phyloP scores from a whole-genome alignment of 495 filamentous ascomycete genomes.

The Xylaria flabelliformis region DNA sequence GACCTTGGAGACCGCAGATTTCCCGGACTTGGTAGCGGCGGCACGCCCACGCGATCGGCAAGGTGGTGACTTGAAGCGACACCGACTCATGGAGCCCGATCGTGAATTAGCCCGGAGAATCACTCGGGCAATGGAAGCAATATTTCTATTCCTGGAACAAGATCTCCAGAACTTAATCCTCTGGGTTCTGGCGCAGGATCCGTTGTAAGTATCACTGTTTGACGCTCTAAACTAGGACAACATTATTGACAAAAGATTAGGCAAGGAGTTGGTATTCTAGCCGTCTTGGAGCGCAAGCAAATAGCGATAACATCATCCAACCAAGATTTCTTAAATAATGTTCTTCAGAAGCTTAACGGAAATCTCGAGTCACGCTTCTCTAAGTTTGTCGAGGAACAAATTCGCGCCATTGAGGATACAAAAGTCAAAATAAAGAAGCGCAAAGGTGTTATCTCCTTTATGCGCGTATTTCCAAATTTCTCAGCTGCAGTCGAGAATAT shows the following conservation, averaged over 20 bases:
- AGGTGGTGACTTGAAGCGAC: constrained; percentile 71
- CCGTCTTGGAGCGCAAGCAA: constrained; percentile 77
- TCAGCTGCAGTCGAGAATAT: constrained; percentile 80
- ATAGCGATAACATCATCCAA: constrained; percentile 81
- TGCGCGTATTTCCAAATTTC: constrained; percentile 90
- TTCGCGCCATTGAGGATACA: constrained; percentile 96
- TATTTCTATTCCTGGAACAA: constrained; percentile 80
- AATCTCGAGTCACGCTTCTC: constrained; percentile 78
- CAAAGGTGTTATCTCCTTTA: constrained; percentile 93
- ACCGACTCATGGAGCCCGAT: constrained; percentile 82
- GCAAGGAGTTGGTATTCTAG: constrained; percentile 89
- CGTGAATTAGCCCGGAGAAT: constrained; percentile 80
- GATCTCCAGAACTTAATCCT: constrained; percentile 83
- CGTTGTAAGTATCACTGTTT: constrained; percentile 66
- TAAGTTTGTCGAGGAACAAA: constrained; percentile 92
- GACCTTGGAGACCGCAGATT: constrained; percentile 77
- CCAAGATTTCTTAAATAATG: constrained; percentile 85
- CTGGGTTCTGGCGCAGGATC: constrained; percentile 81
- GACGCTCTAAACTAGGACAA: neutral
- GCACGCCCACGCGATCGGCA: constrained; percentile 69
- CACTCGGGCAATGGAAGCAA: constrained; percentile 81
- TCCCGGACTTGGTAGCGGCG: constrained; percentile 74
- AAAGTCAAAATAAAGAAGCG: constrained; percentile 99
- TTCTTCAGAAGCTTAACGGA: constrained; percentile 79
- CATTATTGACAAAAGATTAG: constrained; percentile 45